Conservation (phyloP, 2,329 filamentous ascomycete species). For the Ceratocystis harringtonii region DNA sequence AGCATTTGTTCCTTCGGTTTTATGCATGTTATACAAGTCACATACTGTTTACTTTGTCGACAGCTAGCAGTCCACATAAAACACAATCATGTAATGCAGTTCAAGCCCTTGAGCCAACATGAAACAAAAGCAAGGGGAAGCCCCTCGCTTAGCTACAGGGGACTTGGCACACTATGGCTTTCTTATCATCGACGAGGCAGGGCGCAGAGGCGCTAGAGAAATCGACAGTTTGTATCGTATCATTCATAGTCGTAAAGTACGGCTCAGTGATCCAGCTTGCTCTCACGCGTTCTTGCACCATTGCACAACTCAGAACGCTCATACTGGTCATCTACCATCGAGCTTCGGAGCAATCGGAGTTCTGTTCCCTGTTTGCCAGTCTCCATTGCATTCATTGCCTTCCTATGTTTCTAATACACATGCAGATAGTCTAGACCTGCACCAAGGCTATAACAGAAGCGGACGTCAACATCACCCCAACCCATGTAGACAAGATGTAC, state of each 20-base stretch:
- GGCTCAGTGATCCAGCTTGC: neutral
- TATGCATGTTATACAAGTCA: neutral
- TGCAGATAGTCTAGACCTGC: neutral
- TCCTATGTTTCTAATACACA: neutral
- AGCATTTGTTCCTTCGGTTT: neutral
- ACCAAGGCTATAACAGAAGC: neutral
- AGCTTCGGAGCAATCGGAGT: neutral
- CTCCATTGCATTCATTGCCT: neutral
- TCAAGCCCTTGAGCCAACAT: neutral
- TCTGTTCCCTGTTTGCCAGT: neutral
- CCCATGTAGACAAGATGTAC: neutral
- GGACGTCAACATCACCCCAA: neutral
- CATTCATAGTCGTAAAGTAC: too few species aligned
- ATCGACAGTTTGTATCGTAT: too few species aligned
- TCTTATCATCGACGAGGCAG: too few species aligned
- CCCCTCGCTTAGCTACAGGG: neutral
- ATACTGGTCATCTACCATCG: neutral
- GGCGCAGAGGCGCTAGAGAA: too few species aligned
- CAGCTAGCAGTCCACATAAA: neutral
- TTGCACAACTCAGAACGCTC: neutral
- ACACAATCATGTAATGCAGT: neutral
- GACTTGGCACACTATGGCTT: neutral
- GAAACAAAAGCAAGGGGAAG: neutral
- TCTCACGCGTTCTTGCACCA: neutral
- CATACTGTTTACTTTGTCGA: neutral